phyloP scores from a whole-genome alignment of 148 eudicot species.

The Fagopyrum tataricum region DNA sequence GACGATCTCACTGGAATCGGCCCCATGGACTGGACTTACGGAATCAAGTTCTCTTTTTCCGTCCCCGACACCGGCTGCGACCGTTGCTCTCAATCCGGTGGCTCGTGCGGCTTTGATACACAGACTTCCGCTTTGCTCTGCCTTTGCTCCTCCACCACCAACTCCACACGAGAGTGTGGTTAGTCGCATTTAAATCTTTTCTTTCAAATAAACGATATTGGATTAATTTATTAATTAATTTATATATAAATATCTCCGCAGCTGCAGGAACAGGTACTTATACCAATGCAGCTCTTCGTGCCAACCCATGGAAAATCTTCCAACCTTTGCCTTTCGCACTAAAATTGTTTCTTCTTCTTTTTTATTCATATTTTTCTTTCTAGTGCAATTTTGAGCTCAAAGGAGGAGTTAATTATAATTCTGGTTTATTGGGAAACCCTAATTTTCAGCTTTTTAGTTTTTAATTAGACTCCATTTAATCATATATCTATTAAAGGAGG shows the following conservation, averaged over 20 bases:
- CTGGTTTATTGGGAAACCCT: no score
- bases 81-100: constrained; percentile 58
- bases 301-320: neutral
- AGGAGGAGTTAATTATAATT: no score
- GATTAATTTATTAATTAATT: neutral
- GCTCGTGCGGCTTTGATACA: constrained; percentile 79
- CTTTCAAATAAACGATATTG: neutral
- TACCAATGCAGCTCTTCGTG: neutral
- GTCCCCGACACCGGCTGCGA: constrained; percentile 82
- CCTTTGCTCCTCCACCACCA: constrained; percentile 49
- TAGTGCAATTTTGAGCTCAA: neutral
- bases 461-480: no score
- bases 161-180: constrained; percentile 87
- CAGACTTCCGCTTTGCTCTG: constrained; percentile 65
- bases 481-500: no score
- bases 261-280: neutral
- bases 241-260: no score
- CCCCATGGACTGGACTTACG: constrained; percentile 84
- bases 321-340: neutral
- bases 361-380: neutral
- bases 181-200: neutral
- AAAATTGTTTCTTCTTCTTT: neutral
- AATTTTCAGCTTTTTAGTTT: no score
- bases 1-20: constrained; percentile 48
- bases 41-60: constrained; percentile 59